Conservation (phyloP, 2,329 filamentous ascomycete genomes). For the Fusarium agapanthi region DNA sequence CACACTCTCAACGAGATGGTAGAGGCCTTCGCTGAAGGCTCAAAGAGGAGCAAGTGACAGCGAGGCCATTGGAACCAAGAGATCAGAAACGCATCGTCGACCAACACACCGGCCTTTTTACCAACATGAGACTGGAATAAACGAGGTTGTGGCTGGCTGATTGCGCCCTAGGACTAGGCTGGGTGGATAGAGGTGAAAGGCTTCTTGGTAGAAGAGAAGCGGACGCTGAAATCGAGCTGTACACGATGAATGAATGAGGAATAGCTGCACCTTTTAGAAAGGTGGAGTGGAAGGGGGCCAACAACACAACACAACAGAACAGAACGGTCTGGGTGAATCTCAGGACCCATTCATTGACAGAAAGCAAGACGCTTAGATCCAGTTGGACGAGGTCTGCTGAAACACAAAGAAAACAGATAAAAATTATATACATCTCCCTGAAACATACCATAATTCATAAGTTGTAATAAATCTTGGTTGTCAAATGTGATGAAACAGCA, state of each 20-base stretch:
- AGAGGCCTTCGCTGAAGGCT: conserved; percentile 8
- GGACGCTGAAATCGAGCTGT: conserved; percentile 16
- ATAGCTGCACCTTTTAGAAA: conserved; percentile 23
- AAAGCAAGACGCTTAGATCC: conserved; percentile 15
- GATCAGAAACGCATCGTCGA: conserved; percentile 15
- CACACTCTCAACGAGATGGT: conserved; percentile 9
- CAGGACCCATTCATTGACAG: conserved; percentile 6
- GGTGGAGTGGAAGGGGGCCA: conserved; percentile 14
- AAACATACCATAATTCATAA: neutral
- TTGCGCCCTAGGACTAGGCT: conserved; percentile 24
- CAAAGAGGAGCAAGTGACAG: conserved; percentile 22
- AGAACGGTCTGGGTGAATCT: conserved; percentile 1
- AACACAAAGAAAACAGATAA: conserved; percentile 5
- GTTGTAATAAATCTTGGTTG: neutral
- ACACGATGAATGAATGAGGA: conserved; percentile 25
- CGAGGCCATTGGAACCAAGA: conserved; percentile 24
- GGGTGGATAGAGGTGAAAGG: conserved; percentile 15
- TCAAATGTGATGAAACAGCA: neutral
- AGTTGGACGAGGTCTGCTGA: conserved; percentile 12
- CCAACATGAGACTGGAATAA: conserved; percentile 4
- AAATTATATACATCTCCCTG: neutral
- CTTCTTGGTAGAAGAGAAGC: conserved; percentile 22
- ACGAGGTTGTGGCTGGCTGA: conserved; percentile 27
- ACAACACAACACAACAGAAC: neutral
- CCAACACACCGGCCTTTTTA: conserved; percentile 7